phyloP scores from a whole-genome alignment of 305 asterid genomes.

The Coffea humblotiana region DNA sequence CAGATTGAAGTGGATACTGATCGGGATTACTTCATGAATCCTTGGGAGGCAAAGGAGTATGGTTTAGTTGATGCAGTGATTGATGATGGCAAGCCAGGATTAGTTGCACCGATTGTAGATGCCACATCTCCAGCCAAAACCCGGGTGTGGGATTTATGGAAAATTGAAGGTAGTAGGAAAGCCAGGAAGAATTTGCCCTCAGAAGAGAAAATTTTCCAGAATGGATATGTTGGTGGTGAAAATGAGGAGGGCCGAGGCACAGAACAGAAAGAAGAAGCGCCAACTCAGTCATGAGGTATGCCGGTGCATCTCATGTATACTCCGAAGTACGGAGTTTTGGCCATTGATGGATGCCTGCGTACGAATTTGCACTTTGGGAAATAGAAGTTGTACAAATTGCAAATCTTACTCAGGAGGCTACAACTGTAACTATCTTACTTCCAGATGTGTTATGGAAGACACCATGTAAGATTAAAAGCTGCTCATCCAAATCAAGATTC shows the following conservation, averaged over 20 bases:
- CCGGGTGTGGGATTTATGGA: slow-evolving; percentile 64
- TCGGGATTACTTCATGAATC: slow-evolving; percentile 74
- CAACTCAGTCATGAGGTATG: slow-evolving; percentile 35
- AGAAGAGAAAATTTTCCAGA: slow-evolving; percentile 47
- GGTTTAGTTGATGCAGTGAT: slow-evolving; percentile 82
- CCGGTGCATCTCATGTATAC: slow-evolving; percentile 5
- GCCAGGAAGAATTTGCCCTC: slow-evolving; percentile 63
- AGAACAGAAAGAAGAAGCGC: slow-evolving; percentile 49
- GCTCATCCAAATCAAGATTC: not conserved
- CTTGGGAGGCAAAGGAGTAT: slow-evolving; percentile 92
- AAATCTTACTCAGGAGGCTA: not conserved
- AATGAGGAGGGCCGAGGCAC: slow-evolving; percentile 34
- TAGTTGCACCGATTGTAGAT: slow-evolving; percentile 76
- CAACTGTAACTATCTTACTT: not conserved
- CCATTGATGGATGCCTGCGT: slow-evolving; percentile 1
- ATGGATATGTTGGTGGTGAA: slow-evolving; percentile 34
- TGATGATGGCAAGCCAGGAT: slow-evolving; percentile 90
- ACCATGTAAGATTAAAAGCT: not conserved
- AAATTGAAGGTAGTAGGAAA: slow-evolving; percentile 53
- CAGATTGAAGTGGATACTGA: slow-evolving; percentile 77
- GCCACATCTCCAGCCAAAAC: slow-evolving; percentile 67
- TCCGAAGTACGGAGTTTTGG: not conserved
- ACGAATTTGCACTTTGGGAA: slow-evolving; percentile 3
- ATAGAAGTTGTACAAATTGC: not conserved
- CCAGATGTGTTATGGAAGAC: not conserved